Conservation (phyloP, 768 basidiomycete genomes). For the Pleurotus tuber-regium region DNA sequence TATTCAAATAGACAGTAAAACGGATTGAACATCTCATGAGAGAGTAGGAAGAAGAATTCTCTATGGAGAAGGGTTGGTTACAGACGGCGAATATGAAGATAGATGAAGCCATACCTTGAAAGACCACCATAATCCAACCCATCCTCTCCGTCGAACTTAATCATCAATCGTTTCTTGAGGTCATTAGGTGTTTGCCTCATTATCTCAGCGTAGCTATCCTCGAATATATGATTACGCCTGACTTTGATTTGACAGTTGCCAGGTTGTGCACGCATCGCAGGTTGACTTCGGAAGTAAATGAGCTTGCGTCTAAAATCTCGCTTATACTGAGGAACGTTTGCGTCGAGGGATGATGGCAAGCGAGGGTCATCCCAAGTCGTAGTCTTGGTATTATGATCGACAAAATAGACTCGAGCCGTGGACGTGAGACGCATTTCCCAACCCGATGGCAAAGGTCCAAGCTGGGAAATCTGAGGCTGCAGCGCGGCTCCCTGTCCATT, state of each 20-base stretch:
- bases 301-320: constrained; percentile 99
- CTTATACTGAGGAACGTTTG: constrained; percentile 99
- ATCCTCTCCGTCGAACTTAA: constrained; percentile 99
- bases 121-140: constrained; percentile 98
- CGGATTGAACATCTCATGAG: constrained; percentile 99
- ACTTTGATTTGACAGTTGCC: constrained; percentile 99
- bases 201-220: constrained; percentile 99
- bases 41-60: constrained; percentile 99
- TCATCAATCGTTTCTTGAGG: constrained; percentile 98
- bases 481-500: constrained; percentile 83
- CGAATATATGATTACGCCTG: constrained; percentile 96
- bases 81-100: not conserved
- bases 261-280: constrained; percentile 95
- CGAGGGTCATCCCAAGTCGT: constrained; percentile 99
- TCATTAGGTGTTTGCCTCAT: constrained; percentile 99
- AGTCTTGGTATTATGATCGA: constrained; percentile 99
- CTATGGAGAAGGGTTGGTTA: constrained; percentile 36
- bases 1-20: constrained; percentile 99
- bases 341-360: constrained; percentile 89
- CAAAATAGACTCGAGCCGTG: constrained; percentile 98
- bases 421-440: constrained; percentile 99
- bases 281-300: constrained; percentile 99
- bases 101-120: constrained; percentile 63
- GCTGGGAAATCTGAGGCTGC: constrained; percentile 95
- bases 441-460: constrained; percentile 94